phyloP scores from a whole-genome alignment of 2,329 filamentous ascomycete genomes.

The Sporothrix euskadiensis region DNA sequence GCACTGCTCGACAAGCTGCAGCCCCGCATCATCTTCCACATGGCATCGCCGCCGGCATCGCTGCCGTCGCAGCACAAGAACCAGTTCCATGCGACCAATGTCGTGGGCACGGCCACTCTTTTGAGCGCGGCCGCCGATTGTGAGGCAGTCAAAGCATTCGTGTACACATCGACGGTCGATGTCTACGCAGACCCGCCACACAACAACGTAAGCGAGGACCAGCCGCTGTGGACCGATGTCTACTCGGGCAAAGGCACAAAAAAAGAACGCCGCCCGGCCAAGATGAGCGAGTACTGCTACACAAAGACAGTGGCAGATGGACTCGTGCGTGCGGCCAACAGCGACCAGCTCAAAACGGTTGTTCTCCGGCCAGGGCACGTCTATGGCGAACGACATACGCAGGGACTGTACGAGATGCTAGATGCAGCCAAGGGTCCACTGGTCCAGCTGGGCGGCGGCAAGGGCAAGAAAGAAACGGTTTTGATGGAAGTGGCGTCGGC shows the following conservation, averaged over 20 bases:
- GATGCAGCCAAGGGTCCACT: slow-evolving; percentile 30
- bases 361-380: slow-evolving; percentile 37
- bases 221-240: slow-evolving; percentile 33
- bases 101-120: slow-evolving; percentile 39
- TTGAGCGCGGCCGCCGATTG: slow-evolving; percentile 34
- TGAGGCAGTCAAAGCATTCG: slow-evolving; percentile 35
- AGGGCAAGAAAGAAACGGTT: slow-evolving; percentile 31
- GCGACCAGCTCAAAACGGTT: slow-evolving; percentile 35
- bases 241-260: background rate
- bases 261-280: background rate
- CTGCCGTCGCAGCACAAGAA: slow-evolving; percentile 31
- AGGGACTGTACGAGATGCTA: slow-evolving; percentile 36
- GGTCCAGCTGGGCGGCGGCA: slow-evolving; percentile 32
- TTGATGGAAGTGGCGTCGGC: slow-evolving; percentile 37
- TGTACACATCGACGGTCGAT: slow-evolving; percentile 40
- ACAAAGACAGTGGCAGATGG: slow-evolving; percentile 41
- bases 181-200: slow-evolving; percentile 37
- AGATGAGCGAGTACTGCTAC: slow-evolving; percentile 35
- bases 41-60: slow-evolving; percentile 37
- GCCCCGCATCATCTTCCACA: slow-evolving; percentile 40
- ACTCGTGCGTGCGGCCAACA: slow-evolving; percentile 39
- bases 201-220: slow-evolving; percentile 34
- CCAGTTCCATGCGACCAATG: slow-evolving; percentile 37
- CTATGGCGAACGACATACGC: slow-evolving; percentile 41
- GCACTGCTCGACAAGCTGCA: slow-evolving; percentile 34